phyloP scores from a whole-genome alignment of 2,329 filamentous ascomycete species.

The Beauveria caledonica region DNA sequence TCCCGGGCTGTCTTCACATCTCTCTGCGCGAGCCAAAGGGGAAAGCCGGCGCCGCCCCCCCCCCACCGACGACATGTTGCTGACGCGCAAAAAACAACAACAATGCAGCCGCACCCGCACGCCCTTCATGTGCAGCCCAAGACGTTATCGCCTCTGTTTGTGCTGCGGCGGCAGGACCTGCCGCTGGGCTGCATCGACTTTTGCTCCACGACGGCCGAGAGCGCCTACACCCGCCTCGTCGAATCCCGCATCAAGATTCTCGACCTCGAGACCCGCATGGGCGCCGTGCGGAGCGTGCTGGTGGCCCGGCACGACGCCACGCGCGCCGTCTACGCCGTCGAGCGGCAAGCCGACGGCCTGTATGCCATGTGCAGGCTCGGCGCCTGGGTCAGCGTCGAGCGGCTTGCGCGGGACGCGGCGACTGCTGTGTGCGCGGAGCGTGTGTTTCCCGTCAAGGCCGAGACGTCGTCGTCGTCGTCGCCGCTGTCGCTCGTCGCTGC shows the following conservation, averaged over 20 bases:
- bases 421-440: constrained; percentile 30
- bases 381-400: constrained; percentile 53
- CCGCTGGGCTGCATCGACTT: constrained; percentile 56
- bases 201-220: constrained; percentile 38
- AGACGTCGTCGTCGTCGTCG: constrained; percentile 5
- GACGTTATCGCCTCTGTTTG: constrained; percentile 51
- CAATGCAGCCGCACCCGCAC: constrained; percentile 45
- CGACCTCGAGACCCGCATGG: constrained; percentile 54
- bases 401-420: constrained; percentile 43
- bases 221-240: constrained; percentile 47
- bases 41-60: background rate
- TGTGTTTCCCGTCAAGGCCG: constrained; percentile 18
- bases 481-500: constrained; percentile 14
- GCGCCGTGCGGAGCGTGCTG: constrained; percentile 46
- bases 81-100: background rate
- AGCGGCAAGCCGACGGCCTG: constrained; percentile 51
- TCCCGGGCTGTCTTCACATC: background rate
- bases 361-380: constrained; percentile 64
- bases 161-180: constrained; percentile 53
- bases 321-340: constrained; percentile 52
- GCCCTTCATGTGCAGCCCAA: constrained; percentile 45
- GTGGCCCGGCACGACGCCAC: constrained; percentile 52
- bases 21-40: no score
- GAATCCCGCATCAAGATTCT: constrained; percentile 55
- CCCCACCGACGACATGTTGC: background rate